A percentile compares a stretch with the other conserved stretches of the same genome.
Evolutionary conservation across 345 rosid species (phyloP).

Genomic region (Camelina neglecta): DNA sequence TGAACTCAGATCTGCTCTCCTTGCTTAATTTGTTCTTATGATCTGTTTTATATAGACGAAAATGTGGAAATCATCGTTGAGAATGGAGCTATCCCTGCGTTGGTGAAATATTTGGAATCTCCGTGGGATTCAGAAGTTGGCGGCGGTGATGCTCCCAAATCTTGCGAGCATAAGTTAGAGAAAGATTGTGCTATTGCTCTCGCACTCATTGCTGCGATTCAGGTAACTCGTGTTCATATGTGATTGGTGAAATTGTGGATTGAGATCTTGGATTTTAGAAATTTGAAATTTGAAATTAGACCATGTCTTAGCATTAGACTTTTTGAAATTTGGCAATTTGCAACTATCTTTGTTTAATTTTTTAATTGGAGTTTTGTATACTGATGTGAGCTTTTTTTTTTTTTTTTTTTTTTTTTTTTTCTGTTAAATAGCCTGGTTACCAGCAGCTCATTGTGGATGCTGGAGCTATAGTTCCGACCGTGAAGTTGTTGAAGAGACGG

Average conservation of each 20-base stretch:
- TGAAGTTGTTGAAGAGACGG: constrained; percentile 58
- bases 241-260: constrained; percentile 11
- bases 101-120: constrained; percentile 57
- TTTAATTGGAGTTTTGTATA: not conserved
- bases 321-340: not conserved
- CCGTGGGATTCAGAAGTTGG: constrained; percentile 29
- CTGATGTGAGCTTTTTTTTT: constrained; percentile 5
- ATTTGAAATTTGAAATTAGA: too few species aligned
- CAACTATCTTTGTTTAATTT: not conserved
- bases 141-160: constrained; percentile 21
- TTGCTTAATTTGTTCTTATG: constrained; percentile 1
- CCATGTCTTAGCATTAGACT: too few species aligned
- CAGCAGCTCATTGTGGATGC: constrained; percentile 74
- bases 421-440: constrained; percentile 58
- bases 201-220: constrained; percentile 69
- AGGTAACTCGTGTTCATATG: constrained; percentile 39
- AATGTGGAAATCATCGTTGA: constrained; percentile 59
- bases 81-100: constrained; percentile 64
- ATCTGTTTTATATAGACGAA: constrained; percentile 51
- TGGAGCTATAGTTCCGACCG: constrained; percentile 69
- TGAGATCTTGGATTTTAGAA: not conserved
- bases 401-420: not conserved
- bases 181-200: constrained; percentile 63
- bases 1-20: not conserved
- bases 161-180: constrained; percentile 58